phyloP scores from a whole-genome alignment of 257 asterid species.

The Capsicum pubescens region DNA sequence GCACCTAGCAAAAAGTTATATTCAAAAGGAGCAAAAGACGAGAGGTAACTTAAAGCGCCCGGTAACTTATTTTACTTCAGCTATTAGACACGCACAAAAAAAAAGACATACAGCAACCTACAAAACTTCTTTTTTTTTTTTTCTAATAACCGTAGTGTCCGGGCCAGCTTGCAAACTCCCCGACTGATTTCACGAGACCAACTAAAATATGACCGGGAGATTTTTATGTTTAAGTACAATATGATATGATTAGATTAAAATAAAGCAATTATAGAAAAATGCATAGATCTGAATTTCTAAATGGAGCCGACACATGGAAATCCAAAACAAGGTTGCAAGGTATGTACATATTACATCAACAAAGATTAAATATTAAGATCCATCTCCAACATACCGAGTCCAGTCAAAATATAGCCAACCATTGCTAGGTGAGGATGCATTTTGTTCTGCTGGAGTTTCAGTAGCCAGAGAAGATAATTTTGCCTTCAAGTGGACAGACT shows the following conservation, averaged over 20 bases:
- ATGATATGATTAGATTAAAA: background rate
- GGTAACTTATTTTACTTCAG: background rate
- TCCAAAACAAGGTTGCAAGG: background rate
- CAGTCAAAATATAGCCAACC: constrained; percentile 95
- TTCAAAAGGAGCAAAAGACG: background rate
- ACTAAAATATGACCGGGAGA: background rate
- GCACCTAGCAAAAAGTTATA: background rate
- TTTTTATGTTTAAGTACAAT: background rate
- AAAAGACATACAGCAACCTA: background rate
- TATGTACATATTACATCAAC: background rate
- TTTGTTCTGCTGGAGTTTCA: constrained; percentile 51
- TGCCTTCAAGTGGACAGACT: constrained; percentile 79
- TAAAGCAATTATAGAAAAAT: background rate
- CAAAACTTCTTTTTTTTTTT: background rate
- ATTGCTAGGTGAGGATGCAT: constrained; percentile 50
- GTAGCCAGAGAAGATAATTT: constrained; percentile 54
- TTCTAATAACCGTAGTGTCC: no score
- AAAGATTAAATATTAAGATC: background rate
- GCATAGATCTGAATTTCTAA: background rate
- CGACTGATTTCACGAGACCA: background rate
- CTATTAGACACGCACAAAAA: background rate
- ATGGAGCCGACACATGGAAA: constrained; percentile 2
- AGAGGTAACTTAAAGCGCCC: background rate
- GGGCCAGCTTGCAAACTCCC: no score
- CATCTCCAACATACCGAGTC: constrained; percentile 68